Percentiles rank a stretch among this genome's conserved stretches.
Evolutionary conservation across 148 eudicot species (phyloP).

Genomic region (Tetragonia tetragonoides): DNA sequence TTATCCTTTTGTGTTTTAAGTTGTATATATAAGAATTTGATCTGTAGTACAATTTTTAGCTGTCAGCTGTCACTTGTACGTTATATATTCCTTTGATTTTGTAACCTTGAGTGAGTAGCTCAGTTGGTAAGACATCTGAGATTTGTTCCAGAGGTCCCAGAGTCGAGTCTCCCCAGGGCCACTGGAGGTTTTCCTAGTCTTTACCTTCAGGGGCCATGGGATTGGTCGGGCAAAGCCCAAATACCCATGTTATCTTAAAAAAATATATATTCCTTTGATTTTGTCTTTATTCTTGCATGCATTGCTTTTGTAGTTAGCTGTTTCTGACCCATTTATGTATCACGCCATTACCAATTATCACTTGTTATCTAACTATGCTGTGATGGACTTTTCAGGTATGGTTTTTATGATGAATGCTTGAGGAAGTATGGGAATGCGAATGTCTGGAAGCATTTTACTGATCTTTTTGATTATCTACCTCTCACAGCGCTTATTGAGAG

Average conservation of each 20-base stretch:
- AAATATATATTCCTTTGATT: background rate
- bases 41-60: too few relatives aligned
- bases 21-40: background rate
- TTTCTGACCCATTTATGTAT: background rate
- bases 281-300: background rate
- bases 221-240: too few relatives aligned
- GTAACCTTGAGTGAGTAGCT: too few relatives aligned
- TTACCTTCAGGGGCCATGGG: too few relatives aligned
- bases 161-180: too few relatives aligned
- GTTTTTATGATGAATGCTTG: constrained; percentile 96
- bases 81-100: too few relatives aligned
- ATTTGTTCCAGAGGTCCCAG: too few relatives aligned
- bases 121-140: too few relatives aligned
- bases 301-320: background rate
- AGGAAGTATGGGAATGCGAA: constrained; percentile 98
- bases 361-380: constrained; percentile 1
- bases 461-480: constrained; percentile 93
- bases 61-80: too few relatives aligned
- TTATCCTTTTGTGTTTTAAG: background rate
- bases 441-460: constrained; percentile 96
- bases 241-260: too few relatives aligned
- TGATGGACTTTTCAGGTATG: constrained; percentile 56
- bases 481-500: constrained; percentile 97
- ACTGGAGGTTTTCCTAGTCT: too few relatives aligned
- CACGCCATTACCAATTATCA: background rate